Conservation (phyloP, 2,329 filamentous ascomycete species). For the Aspergillus aculeatinus region DNA sequence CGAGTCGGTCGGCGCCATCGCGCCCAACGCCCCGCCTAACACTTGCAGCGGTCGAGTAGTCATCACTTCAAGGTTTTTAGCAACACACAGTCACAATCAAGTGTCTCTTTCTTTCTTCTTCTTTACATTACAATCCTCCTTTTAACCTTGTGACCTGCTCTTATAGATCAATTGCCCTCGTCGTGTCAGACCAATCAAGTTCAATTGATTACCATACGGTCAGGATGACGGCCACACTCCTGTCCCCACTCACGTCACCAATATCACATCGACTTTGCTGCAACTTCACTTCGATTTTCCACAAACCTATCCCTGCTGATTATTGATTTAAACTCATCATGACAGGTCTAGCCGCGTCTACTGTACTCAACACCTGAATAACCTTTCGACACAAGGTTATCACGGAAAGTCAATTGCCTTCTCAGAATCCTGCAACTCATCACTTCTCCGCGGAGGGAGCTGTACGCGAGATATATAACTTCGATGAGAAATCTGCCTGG, state of each 20-base stretch:
- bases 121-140: not conserved
- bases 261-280: not conserved
- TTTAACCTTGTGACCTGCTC: not conserved
- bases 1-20: constrained; percentile 9
- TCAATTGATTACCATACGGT: not conserved
- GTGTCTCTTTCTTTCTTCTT: not conserved
- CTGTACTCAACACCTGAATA: not conserved
- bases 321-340: not conserved
- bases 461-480: not conserved
- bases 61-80: not conserved
- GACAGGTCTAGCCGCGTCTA: not conserved
- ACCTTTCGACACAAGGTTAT: not conserved
- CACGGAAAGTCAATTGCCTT: not conserved
- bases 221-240: not conserved
- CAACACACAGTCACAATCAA: not conserved
- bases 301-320: too few relatives aligned
- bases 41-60: not conserved
- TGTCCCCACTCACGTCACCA: not conserved
- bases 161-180: not conserved
- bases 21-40: not conserved
- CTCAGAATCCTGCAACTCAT: not conserved
- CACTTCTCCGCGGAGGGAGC: not conserved
- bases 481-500: not conserved
- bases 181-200: not conserved
- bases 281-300: not conserved